phyloP scores from a whole-genome alignment of 257 asterid genomes.

The Solanum chmielewskii region DNA sequence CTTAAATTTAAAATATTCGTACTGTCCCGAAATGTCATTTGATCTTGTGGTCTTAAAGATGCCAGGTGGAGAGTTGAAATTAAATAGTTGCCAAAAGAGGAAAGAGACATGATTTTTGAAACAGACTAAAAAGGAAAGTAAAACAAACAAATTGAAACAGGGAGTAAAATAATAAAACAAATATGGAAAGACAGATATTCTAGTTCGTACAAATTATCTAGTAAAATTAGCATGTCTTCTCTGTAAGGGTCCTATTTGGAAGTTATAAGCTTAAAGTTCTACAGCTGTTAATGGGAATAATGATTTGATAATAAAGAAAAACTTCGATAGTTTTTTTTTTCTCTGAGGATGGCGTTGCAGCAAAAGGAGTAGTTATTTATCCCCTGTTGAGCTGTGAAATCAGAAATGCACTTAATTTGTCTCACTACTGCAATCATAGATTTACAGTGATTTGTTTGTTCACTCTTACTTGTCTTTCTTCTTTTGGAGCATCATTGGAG shows the following conservation, averaged over 20 bases:
- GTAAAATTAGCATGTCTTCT: neutral
- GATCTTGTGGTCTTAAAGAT: neutral
- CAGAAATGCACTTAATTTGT: neutral
- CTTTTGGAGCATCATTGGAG: neutral
- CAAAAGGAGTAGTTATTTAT: neutral
- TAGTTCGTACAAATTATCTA: neutral
- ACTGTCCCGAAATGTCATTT: neutral
- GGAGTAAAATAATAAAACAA: neutral
- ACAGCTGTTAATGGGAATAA: neutral
- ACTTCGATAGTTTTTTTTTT: neutral
- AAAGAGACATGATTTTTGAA: neutral
- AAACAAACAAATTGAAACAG: neutral
- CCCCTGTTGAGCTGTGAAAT: neutral
- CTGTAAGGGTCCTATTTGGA: neutral
- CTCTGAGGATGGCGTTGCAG: neutral
- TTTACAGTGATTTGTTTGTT: neutral
- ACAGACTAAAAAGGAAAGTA: neutral
- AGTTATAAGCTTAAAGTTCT: neutral
- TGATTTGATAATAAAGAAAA: neutral
- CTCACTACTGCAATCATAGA: neutral
- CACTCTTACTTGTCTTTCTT: neutral
- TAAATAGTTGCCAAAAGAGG: neutral
- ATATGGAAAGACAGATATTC: neutral
- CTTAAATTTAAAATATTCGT: neutral
- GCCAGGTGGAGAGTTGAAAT: neutral